phyloP scores from a whole-genome alignment of 148 eudicot species.

The Linanthus parryae region DNA sequence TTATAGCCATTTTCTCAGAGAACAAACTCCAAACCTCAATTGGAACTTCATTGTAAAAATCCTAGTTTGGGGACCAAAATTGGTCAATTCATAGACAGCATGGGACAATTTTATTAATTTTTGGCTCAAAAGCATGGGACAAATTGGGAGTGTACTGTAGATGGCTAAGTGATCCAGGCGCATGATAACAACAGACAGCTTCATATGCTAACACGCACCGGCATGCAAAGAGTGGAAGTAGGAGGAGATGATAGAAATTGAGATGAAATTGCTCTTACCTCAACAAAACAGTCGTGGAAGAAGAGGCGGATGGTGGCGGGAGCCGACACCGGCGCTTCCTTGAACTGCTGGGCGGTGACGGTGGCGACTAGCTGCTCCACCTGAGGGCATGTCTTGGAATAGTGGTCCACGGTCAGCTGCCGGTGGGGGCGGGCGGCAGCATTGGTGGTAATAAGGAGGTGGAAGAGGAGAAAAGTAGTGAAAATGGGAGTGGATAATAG shows the following conservation, averaged over 20 bases:
- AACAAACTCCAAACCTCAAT: no score
- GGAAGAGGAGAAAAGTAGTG: slow-evolving; percentile 8
- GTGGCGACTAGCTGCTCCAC: slow-evolving; percentile 68
- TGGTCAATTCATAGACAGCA: no score
- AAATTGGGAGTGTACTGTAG: no score
- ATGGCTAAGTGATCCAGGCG: no score
- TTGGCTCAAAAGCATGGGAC: no score
- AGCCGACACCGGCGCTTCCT: slow-evolving; percentile 48
- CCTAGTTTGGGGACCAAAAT: no score
- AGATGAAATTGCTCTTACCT: no score
- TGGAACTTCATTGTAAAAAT: no score
- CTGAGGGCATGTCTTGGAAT: slow-evolving; percentile 71
- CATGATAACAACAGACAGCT: slow-evolving; percentile 3
- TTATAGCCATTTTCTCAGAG: no score
- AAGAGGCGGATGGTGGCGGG: slow-evolving; percentile 91
- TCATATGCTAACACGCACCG: slow-evolving; percentile 2
- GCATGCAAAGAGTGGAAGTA: background rate
- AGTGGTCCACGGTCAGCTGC: slow-evolving; percentile 55
- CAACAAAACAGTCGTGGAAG: slow-evolving; percentile 94
- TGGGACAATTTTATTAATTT: no score
- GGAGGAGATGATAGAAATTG: no score
- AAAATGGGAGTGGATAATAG: slow-evolving; percentile 12
- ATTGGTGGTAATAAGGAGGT: slow-evolving; percentile 11
- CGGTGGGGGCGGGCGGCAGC: slow-evolving; percentile 16
- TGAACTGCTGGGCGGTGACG: slow-evolving; percentile 56